These are phyloP conservation scores for Amanita brunnescens DNA, from an alignment of 768 basidiomycete genomes.

Conservation along the genomic window DNA sequence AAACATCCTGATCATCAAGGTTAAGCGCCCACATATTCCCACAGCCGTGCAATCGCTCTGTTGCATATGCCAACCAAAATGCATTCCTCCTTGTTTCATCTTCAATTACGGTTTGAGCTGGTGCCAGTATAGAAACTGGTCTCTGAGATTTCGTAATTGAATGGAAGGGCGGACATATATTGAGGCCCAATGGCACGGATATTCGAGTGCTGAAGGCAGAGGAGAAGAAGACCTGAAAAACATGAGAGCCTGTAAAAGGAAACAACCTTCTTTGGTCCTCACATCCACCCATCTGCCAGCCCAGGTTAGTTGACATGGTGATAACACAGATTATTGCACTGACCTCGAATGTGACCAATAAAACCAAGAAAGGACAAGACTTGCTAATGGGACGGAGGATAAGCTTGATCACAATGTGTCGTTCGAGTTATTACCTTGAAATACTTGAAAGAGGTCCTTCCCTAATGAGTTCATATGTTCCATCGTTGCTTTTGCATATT, in stretches of 20 bases:
- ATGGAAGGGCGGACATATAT: conserved; percentile 57
- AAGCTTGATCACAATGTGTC: neutral
- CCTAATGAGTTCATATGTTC: conserved; percentile 41
- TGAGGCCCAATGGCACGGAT: conserved; percentile 59
- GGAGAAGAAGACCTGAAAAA: conserved; percentile 47
- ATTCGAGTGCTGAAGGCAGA: conserved; percentile 51
- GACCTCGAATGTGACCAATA: conserved; percentile 68
- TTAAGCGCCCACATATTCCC: conserved; percentile 65
- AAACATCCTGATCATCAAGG: conserved; percentile 67
- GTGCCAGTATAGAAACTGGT: conserved; percentile 48
- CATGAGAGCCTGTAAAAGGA: conserved; percentile 1
- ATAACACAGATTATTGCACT: conserved; percentile 11
- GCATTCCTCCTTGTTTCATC: conserved; percentile 65
- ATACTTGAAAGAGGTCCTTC: conserved; percentile 44
- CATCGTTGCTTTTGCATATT: conserved; percentile 40
- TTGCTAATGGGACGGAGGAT: conserved; percentile 29
- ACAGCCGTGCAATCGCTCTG: conserved; percentile 57
- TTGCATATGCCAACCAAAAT: conserved; percentile 66
- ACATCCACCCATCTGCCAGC: conserved; percentile 65
- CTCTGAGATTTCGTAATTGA: conserved; percentile 51
- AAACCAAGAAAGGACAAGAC: conserved; percentile 60
- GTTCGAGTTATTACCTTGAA: conserved; percentile 41
- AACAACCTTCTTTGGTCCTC: conserved; percentile 8
- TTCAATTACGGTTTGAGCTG: conserved; percentile 55
- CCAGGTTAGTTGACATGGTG: conserved; percentile 8